Evolutionary conservation across 805 yeast species (phyloP).

Genomic region (Yarrowia divulgata): DNA sequence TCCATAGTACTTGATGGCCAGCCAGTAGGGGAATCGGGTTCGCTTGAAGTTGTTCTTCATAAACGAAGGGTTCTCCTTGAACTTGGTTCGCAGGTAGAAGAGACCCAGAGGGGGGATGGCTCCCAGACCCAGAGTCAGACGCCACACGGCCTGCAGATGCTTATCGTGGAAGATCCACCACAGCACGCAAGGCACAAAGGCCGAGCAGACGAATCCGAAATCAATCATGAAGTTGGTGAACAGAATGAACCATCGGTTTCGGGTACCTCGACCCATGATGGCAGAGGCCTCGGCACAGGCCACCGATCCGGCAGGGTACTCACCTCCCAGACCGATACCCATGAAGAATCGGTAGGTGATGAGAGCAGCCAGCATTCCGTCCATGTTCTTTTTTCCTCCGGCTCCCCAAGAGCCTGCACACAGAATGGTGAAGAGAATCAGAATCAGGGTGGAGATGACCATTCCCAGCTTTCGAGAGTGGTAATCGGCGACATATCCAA

Average conservation of each 20-base stretch:
- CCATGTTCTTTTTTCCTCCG: constrained; percentile 58
- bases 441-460: constrained; percentile 75
- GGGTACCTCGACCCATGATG: constrained; percentile 73
- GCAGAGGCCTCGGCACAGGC: constrained; percentile 93
- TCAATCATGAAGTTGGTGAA: constrained; percentile 91
- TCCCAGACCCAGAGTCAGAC: constrained; percentile 88
- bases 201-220: constrained; percentile 78
- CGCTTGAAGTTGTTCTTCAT: constrained; percentile 71
- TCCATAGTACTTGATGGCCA: constrained; percentile 82
- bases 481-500: constrained; percentile 83
- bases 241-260: constrained; percentile 89
- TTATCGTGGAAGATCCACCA: constrained; percentile 79
- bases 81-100: constrained; percentile 77
- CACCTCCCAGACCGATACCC: constrained; percentile 94
- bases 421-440: constrained; percentile 78
- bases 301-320: constrained; percentile 93
- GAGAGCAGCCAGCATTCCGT: constrained; percentile 85
- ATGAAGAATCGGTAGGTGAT: constrained; percentile 85
- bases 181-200: constrained; percentile 86
- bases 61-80: constrained; percentile 76
- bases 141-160: constrained; percentile 86
- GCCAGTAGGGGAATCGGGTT: constrained; percentile 68
- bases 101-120: constrained; percentile 84
- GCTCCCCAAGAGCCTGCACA: constrained; percentile 91
- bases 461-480: constrained; percentile 83